phyloP scores from a whole-genome alignment of 306 rosid genomes.

The Pyrus betulifolia region DNA sequence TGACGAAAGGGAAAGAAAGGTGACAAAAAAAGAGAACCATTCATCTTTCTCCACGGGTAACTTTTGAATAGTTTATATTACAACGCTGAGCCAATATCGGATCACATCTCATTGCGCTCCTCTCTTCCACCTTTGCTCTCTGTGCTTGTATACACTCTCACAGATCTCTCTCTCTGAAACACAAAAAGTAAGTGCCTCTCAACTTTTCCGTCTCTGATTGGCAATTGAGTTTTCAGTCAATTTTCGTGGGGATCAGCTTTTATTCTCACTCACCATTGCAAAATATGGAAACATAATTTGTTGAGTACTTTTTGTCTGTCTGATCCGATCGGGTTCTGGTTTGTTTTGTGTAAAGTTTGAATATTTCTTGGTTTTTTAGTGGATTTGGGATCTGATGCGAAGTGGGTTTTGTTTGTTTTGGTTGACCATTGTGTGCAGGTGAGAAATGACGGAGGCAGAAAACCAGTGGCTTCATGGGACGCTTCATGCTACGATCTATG shows the following conservation, averaged over 20 bases:
- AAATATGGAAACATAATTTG: background rate
- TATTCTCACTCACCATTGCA: background rate
- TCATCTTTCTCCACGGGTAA: background rate
- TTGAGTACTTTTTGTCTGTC: background rate
- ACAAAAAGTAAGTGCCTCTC: slow-evolving; percentile 6
- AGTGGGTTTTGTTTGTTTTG: slow-evolving; percentile 7
- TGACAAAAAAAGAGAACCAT: background rate
- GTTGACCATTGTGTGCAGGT: slow-evolving; percentile 37
- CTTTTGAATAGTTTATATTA: background rate
- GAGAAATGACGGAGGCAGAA: slow-evolving; percentile 52
- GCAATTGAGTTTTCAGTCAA: background rate
- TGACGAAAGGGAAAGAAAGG: background rate
- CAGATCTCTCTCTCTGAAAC: background rate
- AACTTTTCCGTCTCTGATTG: background rate
- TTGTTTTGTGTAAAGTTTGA: background rate
- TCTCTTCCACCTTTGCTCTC: background rate
- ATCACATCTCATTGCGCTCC: slow-evolving; percentile 3
- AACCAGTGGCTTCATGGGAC: slow-evolving; percentile 68
- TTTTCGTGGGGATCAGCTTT: background rate
- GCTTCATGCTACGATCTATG: slow-evolving; percentile 80
- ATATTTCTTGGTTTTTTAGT: background rate
- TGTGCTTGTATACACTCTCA: background rate
- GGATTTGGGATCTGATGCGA: slow-evolving; percentile 19
- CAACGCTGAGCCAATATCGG: slow-evolving; percentile 1
- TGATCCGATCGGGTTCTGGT: background rate